These are phyloP conservation scores for Sporothrix curviconia DNA, from an alignment of 2,329 filamentous ascomycete species.

Conservation along the genomic window DNA sequence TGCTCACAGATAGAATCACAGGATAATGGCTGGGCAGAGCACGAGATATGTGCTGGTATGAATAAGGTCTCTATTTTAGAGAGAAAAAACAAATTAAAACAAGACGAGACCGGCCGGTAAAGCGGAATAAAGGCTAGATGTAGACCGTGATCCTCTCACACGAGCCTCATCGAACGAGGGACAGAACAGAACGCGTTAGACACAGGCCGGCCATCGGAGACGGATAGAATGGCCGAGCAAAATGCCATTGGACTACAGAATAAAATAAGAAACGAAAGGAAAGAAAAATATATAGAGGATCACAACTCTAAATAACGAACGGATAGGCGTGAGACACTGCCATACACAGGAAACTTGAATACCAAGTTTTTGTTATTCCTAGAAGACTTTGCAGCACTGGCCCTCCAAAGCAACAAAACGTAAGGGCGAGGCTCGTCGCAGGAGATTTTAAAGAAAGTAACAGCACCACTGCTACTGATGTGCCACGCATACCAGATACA, in stretches of 20 bases:
- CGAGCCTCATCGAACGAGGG: neutral
- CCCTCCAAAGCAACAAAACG: too few species aligned
- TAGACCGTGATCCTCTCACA: neutral
- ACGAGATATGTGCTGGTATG: too few species aligned
- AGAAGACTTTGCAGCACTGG: too few species aligned
- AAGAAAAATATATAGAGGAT: neutral
- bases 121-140: neutral
- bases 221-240: neutral
- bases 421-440: too few species aligned
- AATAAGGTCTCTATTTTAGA: too few species aligned
- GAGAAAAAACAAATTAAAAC: neutral
- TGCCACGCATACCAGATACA: neutral
- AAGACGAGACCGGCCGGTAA: neutral
- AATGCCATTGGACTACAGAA: neutral
- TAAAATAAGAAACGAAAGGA: neutral
- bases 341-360: too few species aligned
- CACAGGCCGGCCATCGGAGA: neutral
- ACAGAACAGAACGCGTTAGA: neutral
- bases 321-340: neutral
- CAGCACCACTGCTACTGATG: too few species aligned
- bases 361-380: too few species aligned
- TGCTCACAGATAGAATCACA: too few species aligned
- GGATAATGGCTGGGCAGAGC: too few species aligned
- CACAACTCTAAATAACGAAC: constrained; percentile 8
- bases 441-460: too few species aligned